Conservation (phyloP, 192 early-diverging fungal genomes). For the Cetraspora pellucida region DNA sequence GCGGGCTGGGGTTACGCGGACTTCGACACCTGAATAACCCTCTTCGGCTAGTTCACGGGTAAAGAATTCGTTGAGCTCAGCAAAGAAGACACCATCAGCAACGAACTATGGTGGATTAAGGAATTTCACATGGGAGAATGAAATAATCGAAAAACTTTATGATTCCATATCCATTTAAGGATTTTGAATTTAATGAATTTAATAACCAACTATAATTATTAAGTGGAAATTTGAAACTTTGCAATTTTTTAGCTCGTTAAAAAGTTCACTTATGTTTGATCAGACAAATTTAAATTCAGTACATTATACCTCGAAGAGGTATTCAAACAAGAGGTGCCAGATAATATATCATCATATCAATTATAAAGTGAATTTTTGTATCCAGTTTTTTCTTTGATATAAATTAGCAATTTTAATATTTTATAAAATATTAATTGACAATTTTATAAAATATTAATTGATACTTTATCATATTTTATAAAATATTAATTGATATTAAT, state of each 20-base stretch:
- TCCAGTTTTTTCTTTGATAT: not conserved
- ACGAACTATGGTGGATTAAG: constrained; percentile 73
- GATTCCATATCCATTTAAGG: too few species aligned
- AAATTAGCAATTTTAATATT: not conserved
- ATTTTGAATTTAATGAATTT: too few species aligned
- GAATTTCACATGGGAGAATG: not conserved
- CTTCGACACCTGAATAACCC: constrained; percentile 99
- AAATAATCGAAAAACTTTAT: not conserved
- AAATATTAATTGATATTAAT: not conserved
- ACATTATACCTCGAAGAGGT: constrained; percentile 31
- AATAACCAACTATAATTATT: not conserved
- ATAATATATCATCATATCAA: constrained; percentile 50
- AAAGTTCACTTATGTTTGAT: constrained; percentile 33
- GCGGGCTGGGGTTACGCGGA: constrained; percentile 98
- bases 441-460: too few species aligned
- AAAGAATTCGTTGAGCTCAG: constrained; percentile 99
- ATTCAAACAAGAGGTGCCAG: constrained; percentile 66
- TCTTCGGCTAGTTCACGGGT: constrained; percentile 95
- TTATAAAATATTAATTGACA: not conserved
- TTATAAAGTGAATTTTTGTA: not conserved
- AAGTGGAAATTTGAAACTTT: too few species aligned
- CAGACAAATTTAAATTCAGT: constrained; percentile 45
- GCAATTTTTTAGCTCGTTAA: not conserved
- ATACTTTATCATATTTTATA: too few species aligned
- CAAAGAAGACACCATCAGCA: constrained; percentile 99